Percentiles rank a stretch among this genome's conserved stretches.
phyloP scores from a whole-genome alignment of 2,329 filamentous ascomycete genomes.

The Penicillium sp. region DNA sequence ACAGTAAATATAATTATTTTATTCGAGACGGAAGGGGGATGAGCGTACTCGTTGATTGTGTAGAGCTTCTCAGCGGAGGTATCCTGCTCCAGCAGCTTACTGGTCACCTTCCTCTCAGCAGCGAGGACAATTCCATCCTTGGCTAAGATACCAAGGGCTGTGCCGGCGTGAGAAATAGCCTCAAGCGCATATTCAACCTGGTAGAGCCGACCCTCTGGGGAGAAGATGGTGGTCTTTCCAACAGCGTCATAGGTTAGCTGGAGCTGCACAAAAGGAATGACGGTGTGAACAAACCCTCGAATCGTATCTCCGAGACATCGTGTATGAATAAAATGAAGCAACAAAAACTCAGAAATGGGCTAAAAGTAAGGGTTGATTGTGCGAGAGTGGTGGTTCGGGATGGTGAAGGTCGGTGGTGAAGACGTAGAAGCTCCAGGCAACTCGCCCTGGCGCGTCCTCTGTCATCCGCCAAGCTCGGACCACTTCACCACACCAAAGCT shows the following conservation, averaged over 20 bases:
- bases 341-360: constrained; percentile 8
- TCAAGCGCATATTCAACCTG: constrained; percentile 99
- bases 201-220: constrained; percentile 94
- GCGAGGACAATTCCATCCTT: constrained; percentile 98
- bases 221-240: constrained; percentile 95
- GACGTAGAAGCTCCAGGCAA: constrained; percentile 39
- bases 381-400: constrained; percentile 22
- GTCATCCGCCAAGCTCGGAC: constrained; percentile 41
- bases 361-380: constrained; percentile 16
- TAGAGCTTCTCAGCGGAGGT: constrained; percentile 99
- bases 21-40: background rate
- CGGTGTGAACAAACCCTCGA: constrained; percentile 68
- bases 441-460: constrained; percentile 40
- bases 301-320: constrained; percentile 96
- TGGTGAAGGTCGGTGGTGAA: constrained; percentile 21
- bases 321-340: constrained; percentile 30
- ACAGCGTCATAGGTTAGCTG: constrained; percentile 37
- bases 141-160: constrained; percentile 91
- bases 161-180: constrained; percentile 97
- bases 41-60: constrained; percentile 87
- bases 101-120: constrained; percentile 97
- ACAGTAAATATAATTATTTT: background rate
- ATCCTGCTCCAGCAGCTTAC: constrained; percentile 98
- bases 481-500: constrained; percentile 33
- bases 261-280: constrained; percentile 28